These are phyloP conservation scores for Casuarina equisetifolia DNA, from an alignment of 306 rosid species.

Conservation along the genomic window DNA sequence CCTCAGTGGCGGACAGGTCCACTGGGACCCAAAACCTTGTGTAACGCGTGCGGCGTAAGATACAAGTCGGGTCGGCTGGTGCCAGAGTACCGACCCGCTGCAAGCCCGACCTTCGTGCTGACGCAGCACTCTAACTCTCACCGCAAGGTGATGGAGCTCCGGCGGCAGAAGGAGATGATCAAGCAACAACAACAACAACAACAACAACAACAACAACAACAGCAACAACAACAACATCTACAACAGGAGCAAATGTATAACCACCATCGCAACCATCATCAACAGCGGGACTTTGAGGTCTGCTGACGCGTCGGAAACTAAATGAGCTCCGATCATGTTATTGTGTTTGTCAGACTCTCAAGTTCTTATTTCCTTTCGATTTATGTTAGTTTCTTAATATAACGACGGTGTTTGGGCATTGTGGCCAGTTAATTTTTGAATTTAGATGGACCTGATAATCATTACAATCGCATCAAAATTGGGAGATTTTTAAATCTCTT, in stretches of 20 bases:
- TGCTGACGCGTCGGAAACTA: slow-evolving; percentile 28
- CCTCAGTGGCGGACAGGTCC: slow-evolving; percentile 80
- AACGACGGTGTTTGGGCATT: neutral
- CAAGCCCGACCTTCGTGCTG: slow-evolving; percentile 59
- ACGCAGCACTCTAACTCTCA: slow-evolving; percentile 77
- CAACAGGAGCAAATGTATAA: slow-evolving; percentile 1
- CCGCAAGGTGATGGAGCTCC: slow-evolving; percentile 63
- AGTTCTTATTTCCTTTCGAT: neutral
- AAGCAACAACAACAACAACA: slow-evolving; percentile 14
- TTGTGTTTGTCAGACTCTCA: neutral
- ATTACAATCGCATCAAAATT: no score
- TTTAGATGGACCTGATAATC: no score
- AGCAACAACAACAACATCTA: slow-evolving; percentile 9
- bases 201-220: slow-evolving; percentile 14
- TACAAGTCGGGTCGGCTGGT: slow-evolving; percentile 64
- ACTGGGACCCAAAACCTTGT: slow-evolving; percentile 64
- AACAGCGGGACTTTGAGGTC: slow-evolving; percentile 28
- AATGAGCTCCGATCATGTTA: neutral
- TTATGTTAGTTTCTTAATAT: neutral
- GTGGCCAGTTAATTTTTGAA: no score
- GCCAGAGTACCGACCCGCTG: slow-evolving; percentile 66
- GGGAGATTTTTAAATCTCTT: no score
- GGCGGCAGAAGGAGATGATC: slow-evolving; percentile 42
- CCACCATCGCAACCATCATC: slow-evolving; percentile 26
- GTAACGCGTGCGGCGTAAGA: slow-evolving; percentile 70